Evolutionary conservation across 441 rosid genomes (phyloP), one percentile per base, ranked within the genome.

Genomic region (Biscutella auriculata): DNA sequence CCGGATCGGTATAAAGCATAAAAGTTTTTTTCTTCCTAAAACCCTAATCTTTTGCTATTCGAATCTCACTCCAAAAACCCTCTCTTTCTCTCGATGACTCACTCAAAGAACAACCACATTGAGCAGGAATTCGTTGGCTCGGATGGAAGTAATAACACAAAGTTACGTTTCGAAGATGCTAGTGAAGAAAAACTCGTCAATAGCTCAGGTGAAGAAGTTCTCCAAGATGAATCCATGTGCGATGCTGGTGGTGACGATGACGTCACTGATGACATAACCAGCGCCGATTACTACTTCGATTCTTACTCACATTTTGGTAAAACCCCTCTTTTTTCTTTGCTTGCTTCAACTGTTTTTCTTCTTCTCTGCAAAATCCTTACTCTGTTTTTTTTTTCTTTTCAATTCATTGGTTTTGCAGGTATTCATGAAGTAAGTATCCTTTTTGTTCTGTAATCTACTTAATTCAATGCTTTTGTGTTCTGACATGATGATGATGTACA

Each of bases 231-330:
- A 13, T 60, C 84, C 51, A 83, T 84, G 92, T 65, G 64, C 58
- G 90, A 85, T 29, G 73, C 67, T 9, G 88, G 75, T 9, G 88
- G 75, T 4, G 76, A 73, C 36, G 43, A 51, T 23, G 42, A 53
- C 12, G 82, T 54, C 35, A 73, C 39, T 3, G 96, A 78, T 49
- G 82, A 79, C 25, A 73, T 69, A 40, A 90, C 97, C 62, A 87
- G 96, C 54, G 97, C 92, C 36, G 96, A 90, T 69, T 90, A 90
- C 68, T 90, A 87, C 78, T 90, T 90, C 69, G 95, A 90, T 65
- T 90, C 96, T 7, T 87, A 90, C 73, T 83, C 95, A 27, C 97
- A 87, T 73, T 90, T 90, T 39, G 95, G 97, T 87, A 77, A 39
- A 6, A 30, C 6, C 9, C 45, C 9, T 27, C 21, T 13, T 8